A percentile compares a stretch with the other conserved stretches of the same genome.
Conservation (phyloP, 2,329 filamentous ascomycete species). For the Arachnomyces sp. region DNA sequence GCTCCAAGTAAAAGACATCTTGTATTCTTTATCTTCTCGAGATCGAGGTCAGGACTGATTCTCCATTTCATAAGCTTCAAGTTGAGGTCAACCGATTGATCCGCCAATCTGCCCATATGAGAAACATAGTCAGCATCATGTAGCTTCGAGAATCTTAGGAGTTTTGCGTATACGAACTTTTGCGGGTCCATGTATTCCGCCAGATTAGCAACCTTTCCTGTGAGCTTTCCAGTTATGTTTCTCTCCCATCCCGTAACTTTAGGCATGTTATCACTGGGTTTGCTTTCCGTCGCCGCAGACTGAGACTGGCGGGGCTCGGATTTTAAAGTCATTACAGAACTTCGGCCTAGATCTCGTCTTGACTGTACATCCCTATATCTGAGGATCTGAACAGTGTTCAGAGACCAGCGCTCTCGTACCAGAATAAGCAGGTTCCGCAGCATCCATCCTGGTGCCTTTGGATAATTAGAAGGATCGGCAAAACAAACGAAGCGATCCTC, state of each 20-base stretch:
- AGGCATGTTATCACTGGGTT: constrained; percentile 52
- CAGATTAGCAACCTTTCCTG: constrained; percentile 70
- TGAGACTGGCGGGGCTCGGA: constrained; percentile 13
- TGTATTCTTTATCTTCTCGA: constrained; percentile 81
- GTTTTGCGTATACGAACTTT: constrained; percentile 32
- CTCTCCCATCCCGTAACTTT: constrained; percentile 96
- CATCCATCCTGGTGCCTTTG: constrained; percentile 84
- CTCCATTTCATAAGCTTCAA: constrained; percentile 99
- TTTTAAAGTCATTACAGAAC: constrained; percentile 64
- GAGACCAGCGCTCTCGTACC: constrained; percentile 70
- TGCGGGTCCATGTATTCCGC: constrained; percentile 89
- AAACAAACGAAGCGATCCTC: constrained; percentile 79
- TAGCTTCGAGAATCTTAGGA: not conserved
- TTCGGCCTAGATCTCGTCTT: constrained; percentile 70
- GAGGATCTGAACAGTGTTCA: constrained; percentile 71
- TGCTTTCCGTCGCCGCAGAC: too few species aligned
- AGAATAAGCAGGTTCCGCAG: constrained; percentile 81
- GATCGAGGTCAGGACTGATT: constrained; percentile 77
- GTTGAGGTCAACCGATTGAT: constrained; percentile 92
- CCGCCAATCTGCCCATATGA: constrained; percentile 54
- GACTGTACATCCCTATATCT: constrained; percentile 82
- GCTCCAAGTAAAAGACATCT: constrained; percentile 87
- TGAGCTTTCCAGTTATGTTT: constrained; percentile 68
- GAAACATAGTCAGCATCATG: not conserved
- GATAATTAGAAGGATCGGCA: constrained; percentile 85